phyloP scores from a whole-genome alignment of 352 stramenopile species.

The Plasmopara muralis region DNA sequence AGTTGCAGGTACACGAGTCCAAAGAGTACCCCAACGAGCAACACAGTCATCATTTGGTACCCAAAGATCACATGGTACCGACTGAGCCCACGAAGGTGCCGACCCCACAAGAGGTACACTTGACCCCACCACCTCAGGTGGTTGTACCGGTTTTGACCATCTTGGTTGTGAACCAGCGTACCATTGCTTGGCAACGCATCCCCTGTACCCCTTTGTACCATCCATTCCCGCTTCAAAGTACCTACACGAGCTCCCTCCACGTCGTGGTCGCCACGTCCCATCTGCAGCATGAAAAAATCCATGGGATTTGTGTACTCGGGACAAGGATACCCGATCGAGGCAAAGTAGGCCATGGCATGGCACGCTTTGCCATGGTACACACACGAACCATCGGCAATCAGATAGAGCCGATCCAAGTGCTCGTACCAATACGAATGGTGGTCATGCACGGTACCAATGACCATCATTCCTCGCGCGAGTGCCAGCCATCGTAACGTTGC shows the following conservation, averaged over 20 bases:
- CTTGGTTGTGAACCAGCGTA: constrained; percentile 2
- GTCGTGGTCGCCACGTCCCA: constrained; percentile 27
- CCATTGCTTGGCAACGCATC: constrained; percentile 6
- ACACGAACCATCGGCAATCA: constrained; percentile 39
- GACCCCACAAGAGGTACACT: constrained; percentile 25
- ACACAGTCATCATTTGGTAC: constrained; percentile 34
- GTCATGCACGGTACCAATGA: constrained; percentile 89
- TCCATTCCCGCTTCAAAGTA: constrained; percentile 27
- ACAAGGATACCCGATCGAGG: constrained; percentile 36
- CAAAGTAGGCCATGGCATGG: constrained; percentile 50
- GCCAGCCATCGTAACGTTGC: constrained; percentile 58
- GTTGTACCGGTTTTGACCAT: constrained; percentile 14
- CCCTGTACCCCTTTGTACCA: too few relatives aligned
- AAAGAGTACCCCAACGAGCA: constrained; percentile 44
- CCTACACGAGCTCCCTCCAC: constrained; percentile 28
- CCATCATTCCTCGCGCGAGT: constrained; percentile 64
- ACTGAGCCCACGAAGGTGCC: constrained; percentile 34
- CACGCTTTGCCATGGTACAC: constrained; percentile 52
- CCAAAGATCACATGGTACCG: constrained; percentile 36
- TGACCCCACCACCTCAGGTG: constrained; percentile 31
- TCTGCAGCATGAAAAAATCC: constrained; percentile 60
- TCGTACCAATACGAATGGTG: constrained; percentile 59
- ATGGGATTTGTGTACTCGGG: constrained; percentile 52
- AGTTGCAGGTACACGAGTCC: constrained; percentile 38
- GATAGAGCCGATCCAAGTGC: constrained; percentile 51